Percentiles rank a stretch among this genome's conserved stretches.
Conservation (phyloP, 129 eudicot species). For the Ambrosia artemisiifolia region DNA sequence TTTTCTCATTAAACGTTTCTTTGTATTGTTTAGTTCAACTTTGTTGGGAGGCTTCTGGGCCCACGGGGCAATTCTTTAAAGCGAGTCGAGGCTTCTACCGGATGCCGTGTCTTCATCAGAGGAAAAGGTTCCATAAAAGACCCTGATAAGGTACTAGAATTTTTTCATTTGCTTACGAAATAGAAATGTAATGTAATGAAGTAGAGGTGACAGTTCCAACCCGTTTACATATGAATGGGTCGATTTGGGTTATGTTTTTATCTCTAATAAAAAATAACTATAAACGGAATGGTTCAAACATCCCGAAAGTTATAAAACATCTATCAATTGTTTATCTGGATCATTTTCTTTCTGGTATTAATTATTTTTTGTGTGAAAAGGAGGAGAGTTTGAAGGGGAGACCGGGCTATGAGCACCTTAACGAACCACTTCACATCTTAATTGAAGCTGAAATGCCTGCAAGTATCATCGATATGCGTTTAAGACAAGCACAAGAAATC, state of each 20-base stretch:
- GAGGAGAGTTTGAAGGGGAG: constrained; percentile 74
- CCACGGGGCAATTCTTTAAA: constrained; percentile 31
- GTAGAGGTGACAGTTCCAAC: neutral
- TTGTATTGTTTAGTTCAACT: constrained; percentile 23
- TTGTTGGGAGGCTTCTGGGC: constrained; percentile 32
- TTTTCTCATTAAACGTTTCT: neutral
- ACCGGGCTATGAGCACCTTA: constrained; percentile 80
- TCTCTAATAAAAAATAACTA: neutral
- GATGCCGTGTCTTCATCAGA: constrained; percentile 29
- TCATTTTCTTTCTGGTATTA: constrained; percentile 1
- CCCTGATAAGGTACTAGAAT: constrained; percentile 1
- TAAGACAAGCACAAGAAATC: constrained; percentile 70
- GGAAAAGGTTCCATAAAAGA: constrained; percentile 30
- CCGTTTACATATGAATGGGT: neutral
- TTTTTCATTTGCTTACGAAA: neutral
- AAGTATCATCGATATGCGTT: constrained; percentile 48
- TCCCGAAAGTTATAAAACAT: neutral
- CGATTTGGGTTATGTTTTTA: neutral
- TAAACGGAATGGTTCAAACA: neutral
- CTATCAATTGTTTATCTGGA: neutral
- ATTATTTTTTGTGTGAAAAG: constrained; percentile 22
- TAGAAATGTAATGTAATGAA: neutral
- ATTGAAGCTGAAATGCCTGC: constrained; percentile 70
- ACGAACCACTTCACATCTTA: constrained; percentile 66
- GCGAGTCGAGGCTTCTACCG: constrained; percentile 29